These are phyloP conservation scores for Quillaja saponaria DNA, from an alignment of 306 rosid species.

Conservation along the genomic window DNA sequence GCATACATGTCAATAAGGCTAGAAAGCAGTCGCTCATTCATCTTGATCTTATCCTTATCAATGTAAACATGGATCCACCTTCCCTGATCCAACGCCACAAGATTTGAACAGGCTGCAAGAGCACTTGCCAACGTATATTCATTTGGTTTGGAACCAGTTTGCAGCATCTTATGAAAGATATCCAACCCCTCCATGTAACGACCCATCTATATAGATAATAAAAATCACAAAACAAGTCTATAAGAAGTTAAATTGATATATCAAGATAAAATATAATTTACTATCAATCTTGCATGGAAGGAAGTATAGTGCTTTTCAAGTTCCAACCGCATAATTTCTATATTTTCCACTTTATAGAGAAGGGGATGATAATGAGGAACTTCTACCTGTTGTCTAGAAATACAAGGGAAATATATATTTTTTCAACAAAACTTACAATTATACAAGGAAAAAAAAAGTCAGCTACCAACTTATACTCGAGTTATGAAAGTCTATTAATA, in stretches of 20 bases:
- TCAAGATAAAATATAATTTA: constrained; percentile 7
- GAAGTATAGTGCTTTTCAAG: no score
- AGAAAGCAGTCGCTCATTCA: constrained; percentile 58
- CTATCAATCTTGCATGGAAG: no score
- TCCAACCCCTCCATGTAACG: constrained; percentile 59
- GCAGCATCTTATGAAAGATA: constrained; percentile 66
- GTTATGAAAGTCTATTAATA: no score
- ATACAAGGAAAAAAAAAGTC: no score
- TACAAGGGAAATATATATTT: no score
- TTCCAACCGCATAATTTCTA: constrained; percentile 4
- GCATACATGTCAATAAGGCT: constrained; percentile 64
- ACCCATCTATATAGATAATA: constrained; percentile 41
- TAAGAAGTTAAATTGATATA: not conserved
- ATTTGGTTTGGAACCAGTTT: constrained; percentile 52
- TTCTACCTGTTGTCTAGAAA: no score
- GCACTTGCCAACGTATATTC: constrained; percentile 61
- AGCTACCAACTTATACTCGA: no score
- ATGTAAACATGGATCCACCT: constrained; percentile 69
- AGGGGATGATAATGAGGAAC: no score
- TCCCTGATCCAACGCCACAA: no score
- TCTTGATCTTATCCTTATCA: constrained; percentile 45
- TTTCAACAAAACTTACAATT: not conserved
- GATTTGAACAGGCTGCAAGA: constrained; percentile 70
- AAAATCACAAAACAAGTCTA: constrained; percentile 12
- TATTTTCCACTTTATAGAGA: constrained; percentile 6